Base-by-base conservation (phyloP, 2,329 filamentous ascomycete genomes). In the Hypoxylon sp. region DNA sequence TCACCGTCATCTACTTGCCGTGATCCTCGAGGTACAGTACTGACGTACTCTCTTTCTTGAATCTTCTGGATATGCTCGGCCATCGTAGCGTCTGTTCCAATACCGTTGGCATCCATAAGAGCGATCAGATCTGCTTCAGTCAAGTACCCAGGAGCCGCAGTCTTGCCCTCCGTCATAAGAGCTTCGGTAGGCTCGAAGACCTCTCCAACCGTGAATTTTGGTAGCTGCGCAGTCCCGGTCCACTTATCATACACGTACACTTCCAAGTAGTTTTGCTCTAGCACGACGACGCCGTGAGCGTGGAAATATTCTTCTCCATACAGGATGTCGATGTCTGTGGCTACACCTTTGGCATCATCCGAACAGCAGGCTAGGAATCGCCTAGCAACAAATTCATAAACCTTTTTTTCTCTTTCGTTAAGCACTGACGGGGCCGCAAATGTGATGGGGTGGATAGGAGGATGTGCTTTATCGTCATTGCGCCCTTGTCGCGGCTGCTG, bases 81-180 rank as follows among this genome's bases (percentile, higher is more conserved):
- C 96, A 99, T 99, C 0, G 96, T 99, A 5, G 96, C 96, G 81
- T 99, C 96, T 9, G 96, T 99, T 11, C 96, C 96, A 70, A 99
- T 99, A 1, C 96, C 96, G 77, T 99, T 99, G 48, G 93, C 94
- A 81, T 99, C 96, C 96, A 99, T 99, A 10, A 99, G 86, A 2
- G 91, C 92, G 76, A 99, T 97, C 25, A 99, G 85, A 77, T 99
- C 96, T 0, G 96, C 94, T 78, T 99, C 96, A 0, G 96, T 98
- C 30, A 99, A 85, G 77, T 97, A 98, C 21, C 86, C 88, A 0
- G 96, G 96, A 11, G 94, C 85, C 0, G 86, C 88, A 0, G 96
- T 99, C 79, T 97, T 92, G n/a, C 96, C 95, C 74, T 98, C 94
- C 0, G 88, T 90, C 81, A 99, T 93, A 73, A 91, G 89, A 3